Evolutionary conservation across 2,329 filamentous ascomycete genomes (phyloP).

Genomic region (Neospermospora avenae): DNA sequence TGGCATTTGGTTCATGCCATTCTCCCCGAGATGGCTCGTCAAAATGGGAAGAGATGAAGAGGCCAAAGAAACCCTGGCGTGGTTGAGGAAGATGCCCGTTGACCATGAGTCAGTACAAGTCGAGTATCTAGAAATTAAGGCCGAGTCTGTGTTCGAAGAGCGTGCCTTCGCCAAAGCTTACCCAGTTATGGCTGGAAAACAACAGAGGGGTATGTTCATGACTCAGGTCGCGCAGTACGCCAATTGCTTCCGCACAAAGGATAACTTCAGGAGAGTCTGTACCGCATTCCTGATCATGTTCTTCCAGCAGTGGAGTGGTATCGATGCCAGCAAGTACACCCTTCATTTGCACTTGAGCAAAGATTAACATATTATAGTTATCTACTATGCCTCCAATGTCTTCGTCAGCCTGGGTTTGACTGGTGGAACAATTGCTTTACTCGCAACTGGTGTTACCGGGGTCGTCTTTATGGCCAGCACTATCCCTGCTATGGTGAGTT

Average conservation of each 20-base stretch:
- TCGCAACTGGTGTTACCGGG: slow-evolving; percentile 67
- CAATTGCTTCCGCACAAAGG: slow-evolving; percentile 1
- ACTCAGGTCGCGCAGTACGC: slow-evolving; percentile 27
- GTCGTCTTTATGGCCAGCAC: slow-evolving; percentile 67
- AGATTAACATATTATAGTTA: slow-evolving; percentile 41
- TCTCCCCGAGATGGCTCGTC: slow-evolving; percentile 56
- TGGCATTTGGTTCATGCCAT: slow-evolving; percentile 58
- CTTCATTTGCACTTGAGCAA: neutral
- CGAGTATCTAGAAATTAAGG: slow-evolving; percentile 3
- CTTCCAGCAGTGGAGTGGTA: slow-evolving; percentile 50
- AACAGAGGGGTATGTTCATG: neutral
- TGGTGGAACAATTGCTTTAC: slow-evolving; percentile 46
- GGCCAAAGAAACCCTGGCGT: slow-evolving; percentile 45
- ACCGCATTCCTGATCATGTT: slow-evolving; percentile 40
- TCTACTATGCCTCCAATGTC: slow-evolving; percentile 50
- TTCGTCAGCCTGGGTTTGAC: slow-evolving; percentile 48
- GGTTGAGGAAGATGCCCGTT: slow-evolving; percentile 50
- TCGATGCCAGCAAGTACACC: neutral
- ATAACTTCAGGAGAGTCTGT: slow-evolving; percentile 48
- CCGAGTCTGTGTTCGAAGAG: slow-evolving; percentile 49
- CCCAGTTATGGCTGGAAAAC: slow-evolving; percentile 39
- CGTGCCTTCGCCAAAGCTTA: slow-evolving; percentile 54
- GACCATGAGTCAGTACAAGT: neutral
- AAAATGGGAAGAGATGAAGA: slow-evolving; percentile 43
- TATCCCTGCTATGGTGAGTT: slow-evolving; percentile 51